These are phyloP conservation scores for Vaccinium corymbosum DNA, from an alignment of 148 eudicot species.

Conservation along the genomic window DNA sequence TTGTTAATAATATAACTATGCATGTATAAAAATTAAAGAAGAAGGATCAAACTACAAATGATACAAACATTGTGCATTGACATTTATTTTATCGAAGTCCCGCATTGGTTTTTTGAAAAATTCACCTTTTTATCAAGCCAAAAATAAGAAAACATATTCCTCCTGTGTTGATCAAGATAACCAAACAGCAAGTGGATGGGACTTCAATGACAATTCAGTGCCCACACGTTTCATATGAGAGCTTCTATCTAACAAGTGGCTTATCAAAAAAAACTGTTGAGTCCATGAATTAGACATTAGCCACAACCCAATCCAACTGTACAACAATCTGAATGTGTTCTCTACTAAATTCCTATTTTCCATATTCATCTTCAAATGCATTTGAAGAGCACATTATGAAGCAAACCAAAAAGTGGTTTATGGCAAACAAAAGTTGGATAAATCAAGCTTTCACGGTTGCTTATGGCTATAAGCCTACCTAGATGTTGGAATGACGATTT, in stretches of 20 bases:
- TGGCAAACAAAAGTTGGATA: not conserved
- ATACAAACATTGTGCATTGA: not conserved
- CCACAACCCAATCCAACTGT: not conserved
- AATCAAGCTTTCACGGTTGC: not conserved
- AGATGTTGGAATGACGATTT: not conserved
- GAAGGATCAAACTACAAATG: not conserved
- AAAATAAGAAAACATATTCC: not conserved
- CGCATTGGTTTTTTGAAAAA: not conserved
- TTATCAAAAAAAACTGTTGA: slow-evolving; percentile 1
- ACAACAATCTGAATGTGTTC: not conserved
- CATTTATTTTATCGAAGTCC: not conserved
- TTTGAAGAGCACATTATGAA: not conserved
- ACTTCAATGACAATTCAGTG: not conserved
- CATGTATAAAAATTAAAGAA: not conserved
- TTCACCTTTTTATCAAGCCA: not conserved
- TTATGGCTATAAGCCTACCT: not conserved
- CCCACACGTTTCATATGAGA: not conserved
- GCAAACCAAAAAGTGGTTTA: not conserved
- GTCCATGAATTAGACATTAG: not conserved
- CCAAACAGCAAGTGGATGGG: not conserved
- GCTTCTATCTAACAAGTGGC: not conserved
- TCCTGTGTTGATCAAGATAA: not conserved
- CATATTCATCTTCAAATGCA: not conserved
- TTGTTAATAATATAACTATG: not conserved
- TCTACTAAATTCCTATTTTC: not conserved